A percentile compares a stretch with the other conserved stretches of the same genome.
phyloP scores from a whole-genome alignment of 202 grass and related monocot genomes.

The Miscanthus sacchariflorus region DNA sequence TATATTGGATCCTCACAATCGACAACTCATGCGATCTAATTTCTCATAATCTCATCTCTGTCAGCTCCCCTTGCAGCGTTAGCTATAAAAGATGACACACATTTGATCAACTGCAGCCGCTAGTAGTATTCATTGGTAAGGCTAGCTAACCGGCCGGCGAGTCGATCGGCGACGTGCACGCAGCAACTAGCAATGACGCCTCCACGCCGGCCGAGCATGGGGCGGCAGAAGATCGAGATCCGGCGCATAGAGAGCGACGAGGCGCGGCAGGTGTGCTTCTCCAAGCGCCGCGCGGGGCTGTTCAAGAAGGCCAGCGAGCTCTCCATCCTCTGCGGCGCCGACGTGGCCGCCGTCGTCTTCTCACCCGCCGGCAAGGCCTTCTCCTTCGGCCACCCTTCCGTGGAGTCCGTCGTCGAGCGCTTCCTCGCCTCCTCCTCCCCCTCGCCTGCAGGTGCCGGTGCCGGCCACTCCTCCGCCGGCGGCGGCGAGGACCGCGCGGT shows the following conservation, averaged over 20 bases:
- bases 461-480: constrained; percentile 1
- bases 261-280: constrained; percentile 48
- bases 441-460: neutral
- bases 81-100: neutral
- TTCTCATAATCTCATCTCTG: neutral
- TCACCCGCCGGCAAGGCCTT: constrained; percentile 44
- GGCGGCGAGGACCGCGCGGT: neutral
- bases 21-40: constrained; percentile 3
- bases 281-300: constrained; percentile 41
- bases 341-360: constrained; percentile 41
- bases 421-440: constrained; percentile 10
- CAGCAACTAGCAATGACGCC: constrained; percentile 7
- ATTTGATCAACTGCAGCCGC: neutral
- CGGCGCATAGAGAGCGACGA: constrained; percentile 45
- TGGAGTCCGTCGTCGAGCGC: constrained; percentile 40
- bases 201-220: constrained; percentile 36
- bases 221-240: constrained; percentile 46
- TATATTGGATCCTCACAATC: neutral
- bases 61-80: neutral
- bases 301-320: constrained; percentile 48
- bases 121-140: neutral
- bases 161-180: neutral
- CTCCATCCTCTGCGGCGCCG: constrained; percentile 35
- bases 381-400: constrained; percentile 36
- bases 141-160: neutral